A percentile compares a stretch with the other conserved stretches of the same genome.
Evolutionary conservation across 441 rosid species (phyloP).

Genomic region (Adansonia gregorii): DNA sequence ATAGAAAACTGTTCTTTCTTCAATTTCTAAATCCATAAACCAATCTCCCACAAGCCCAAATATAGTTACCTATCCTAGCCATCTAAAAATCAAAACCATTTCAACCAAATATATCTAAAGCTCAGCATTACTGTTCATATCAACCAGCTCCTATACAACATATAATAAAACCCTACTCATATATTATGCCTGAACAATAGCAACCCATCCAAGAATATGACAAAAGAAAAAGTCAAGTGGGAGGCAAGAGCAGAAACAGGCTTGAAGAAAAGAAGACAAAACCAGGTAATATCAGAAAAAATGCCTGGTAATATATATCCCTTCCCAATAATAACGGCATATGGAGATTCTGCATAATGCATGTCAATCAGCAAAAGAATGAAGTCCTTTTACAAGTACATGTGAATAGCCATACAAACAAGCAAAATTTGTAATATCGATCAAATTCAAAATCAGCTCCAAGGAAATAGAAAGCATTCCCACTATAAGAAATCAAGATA

Average conservation of each 20-base stretch:
- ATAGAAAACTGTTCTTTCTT: background rate
- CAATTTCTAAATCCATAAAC: background rate
- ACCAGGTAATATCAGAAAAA: constrained; percentile 11
- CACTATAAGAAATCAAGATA: constrained; percentile 5
- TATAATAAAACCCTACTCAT: background rate
- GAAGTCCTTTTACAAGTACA: constrained; percentile 11
- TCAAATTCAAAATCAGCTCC: background rate
- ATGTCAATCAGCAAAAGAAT: background rate
- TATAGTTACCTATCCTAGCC: constrained; percentile 6
- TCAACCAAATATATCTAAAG: background rate
- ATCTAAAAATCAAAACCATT: constrained; percentile 12
- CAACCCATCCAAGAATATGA: background rate
- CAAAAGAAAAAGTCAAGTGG: background rate
- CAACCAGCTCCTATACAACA: background rate
- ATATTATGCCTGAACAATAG: background rate
- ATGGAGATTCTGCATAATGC: background rate
- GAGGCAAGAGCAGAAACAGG: background rate
- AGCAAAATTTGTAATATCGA: background rate
- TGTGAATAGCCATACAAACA: background rate
- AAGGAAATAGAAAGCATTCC: constrained; percentile 2
- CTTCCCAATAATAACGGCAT: background rate
- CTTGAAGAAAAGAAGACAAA: background rate
- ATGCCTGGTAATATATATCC: background rate
- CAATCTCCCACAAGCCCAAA: background rate
- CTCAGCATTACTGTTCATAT: background rate